These are phyloP conservation scores for Umbelopsis ramanniana DNA, from an alignment of 192 early-diverging fungal species.

Conservation along the genomic window DNA sequence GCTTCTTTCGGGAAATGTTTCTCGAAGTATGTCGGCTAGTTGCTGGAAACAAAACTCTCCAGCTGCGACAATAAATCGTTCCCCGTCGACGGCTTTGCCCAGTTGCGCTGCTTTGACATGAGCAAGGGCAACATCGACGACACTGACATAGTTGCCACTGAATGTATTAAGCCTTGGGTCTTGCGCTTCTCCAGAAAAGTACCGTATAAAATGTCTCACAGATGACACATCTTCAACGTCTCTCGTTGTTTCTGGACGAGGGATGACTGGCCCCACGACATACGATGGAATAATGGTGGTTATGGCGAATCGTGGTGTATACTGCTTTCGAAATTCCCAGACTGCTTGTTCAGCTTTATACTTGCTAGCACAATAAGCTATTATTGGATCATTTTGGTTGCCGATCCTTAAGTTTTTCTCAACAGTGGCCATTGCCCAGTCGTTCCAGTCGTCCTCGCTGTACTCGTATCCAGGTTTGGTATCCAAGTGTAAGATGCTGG, in stretches of 20 bases:
- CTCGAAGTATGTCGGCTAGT: background rate
- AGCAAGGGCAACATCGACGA: conserved; percentile 11
- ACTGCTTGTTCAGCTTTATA: conserved; percentile 24
- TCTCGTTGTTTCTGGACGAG: background rate
- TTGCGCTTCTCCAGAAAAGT: conserved; percentile 1
- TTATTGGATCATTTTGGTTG: background rate
- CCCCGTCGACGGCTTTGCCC: background rate
- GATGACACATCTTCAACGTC: conserved; percentile 7
- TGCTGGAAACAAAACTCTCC: conserved; percentile 10
- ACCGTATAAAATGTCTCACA: background rate
- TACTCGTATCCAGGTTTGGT: conserved; percentile 19
- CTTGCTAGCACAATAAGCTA: conserved; percentile 24
- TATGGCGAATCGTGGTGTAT: conserved; percentile 2
- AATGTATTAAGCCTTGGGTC: conserved; percentile 4
- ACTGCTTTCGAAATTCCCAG: conserved; percentile 5
- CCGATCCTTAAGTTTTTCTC: background rate
- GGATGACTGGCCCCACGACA: conserved; percentile 1
- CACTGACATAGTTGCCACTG: conserved; percentile 14
- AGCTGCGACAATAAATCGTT: conserved; percentile 21
- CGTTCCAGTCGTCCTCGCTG: conserved; percentile 26
- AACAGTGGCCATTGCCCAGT: conserved; percentile 1
- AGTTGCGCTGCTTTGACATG: background rate
- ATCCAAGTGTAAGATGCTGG: conserved; percentile 25
- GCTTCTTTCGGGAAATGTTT: background rate
- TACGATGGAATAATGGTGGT: conserved; percentile 20